Conservation (phyloP, 345 rosid species). For the Hibiscus trionum region DNA sequence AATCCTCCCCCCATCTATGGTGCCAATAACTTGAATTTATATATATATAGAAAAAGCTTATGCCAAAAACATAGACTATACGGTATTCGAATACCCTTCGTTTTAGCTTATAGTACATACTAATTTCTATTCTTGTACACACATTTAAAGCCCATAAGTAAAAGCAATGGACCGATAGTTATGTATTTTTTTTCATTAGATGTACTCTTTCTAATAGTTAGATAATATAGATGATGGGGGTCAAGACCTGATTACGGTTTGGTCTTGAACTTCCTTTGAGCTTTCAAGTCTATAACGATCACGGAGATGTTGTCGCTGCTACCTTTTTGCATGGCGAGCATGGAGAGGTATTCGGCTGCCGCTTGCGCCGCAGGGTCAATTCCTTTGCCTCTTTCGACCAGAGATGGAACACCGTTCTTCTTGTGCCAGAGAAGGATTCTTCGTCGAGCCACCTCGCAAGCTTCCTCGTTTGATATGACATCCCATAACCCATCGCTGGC, state of each 20-base stretch:
- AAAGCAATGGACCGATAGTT: conserved; percentile 6
- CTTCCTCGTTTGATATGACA: conserved; percentile 65
- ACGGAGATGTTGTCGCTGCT: conserved; percentile 84
- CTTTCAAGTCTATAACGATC: conserved; percentile 81
- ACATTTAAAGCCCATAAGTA: conserved; percentile 11
- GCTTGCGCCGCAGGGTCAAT: conserved; percentile 70
- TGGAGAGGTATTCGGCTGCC: conserved; percentile 67
- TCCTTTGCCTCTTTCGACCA: conserved; percentile 54
- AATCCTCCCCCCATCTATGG: background rate
- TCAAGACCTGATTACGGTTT: conserved; percentile 16
- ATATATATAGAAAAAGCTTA: background rate
- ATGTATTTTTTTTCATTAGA: conserved; percentile 1
- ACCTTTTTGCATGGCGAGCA: conserved; percentile 71
- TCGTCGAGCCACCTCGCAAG: conserved; percentile 58
- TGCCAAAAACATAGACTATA: background rate
- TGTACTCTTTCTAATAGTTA: background rate
- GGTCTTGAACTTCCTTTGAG: conserved; percentile 75
- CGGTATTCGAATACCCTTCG: background rate
- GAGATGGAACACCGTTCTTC: conserved; percentile 46
- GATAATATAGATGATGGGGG: conserved; percentile 6
- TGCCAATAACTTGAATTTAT: background rate
- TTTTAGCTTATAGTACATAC: background rate
- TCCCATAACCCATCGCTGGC: conserved; percentile 81
- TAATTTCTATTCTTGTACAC: conserved; percentile 7
- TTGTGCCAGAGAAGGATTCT: conserved; percentile 77